phyloP scores from a whole-genome alignment of 371 early-diverging fungal genomes.

The Lichtheimia hyalospora region DNA sequence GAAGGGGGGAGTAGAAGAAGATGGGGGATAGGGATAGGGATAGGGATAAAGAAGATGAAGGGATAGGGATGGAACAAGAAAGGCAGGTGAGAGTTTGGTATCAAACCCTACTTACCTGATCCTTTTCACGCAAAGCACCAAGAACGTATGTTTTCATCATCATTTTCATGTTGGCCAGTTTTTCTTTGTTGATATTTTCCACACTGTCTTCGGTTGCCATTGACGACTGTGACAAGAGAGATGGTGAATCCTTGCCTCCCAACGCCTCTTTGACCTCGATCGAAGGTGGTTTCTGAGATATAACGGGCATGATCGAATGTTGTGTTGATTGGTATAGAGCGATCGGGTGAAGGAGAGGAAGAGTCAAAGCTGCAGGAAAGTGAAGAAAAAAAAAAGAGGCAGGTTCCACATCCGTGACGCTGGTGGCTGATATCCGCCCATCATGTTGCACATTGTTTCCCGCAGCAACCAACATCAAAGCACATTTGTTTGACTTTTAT shows the following conservation, averaged over 20 bases:
- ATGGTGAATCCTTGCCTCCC: not conserved
- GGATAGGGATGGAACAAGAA: not conserved
- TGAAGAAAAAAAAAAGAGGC: too few relatives aligned
- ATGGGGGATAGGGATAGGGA: conserved; percentile 6
- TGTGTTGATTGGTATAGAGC: not conserved
- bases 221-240: not conserved
- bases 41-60: not conserved
- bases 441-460: too few relatives aligned
- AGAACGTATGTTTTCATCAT: conserved; percentile 45
- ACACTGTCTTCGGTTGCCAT: not conserved
- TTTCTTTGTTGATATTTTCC: conserved; percentile 3
- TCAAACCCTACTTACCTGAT: conserved; percentile 36
- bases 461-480: too few relatives aligned
- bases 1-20: too few relatives aligned
- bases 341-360: not conserved
- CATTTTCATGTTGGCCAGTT: conserved; percentile 31
- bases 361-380: not conserved
- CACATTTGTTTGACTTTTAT: too few relatives aligned
- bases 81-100: not conserved
- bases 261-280: not conserved
- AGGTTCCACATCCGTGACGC: too few relatives aligned
- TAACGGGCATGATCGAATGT: not conserved
- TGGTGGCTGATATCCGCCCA: too few relatives aligned
- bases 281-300: not conserved
- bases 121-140: conserved; percentile 46